Evolutionary conservation across 2,329 filamentous ascomycete species (phyloP), one percentile per base, ranked within the genome.

Genomic region (Pyricularia grisea): DNA sequence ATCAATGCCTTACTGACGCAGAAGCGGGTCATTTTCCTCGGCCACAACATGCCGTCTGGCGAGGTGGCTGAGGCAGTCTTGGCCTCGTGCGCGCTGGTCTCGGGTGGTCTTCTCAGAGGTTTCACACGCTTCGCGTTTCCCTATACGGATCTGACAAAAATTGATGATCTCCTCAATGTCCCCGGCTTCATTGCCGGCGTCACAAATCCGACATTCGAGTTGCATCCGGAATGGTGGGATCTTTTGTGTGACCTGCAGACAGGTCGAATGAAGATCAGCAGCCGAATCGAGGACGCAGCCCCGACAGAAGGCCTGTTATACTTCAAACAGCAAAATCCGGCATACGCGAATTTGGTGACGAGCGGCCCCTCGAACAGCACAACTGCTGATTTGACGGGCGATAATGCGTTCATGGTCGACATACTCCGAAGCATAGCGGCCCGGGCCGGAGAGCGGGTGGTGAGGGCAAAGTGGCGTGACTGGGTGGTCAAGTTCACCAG

Each of bases 181-280:
- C 94, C 95, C 7, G 95, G 95, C 2, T 99, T 99, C 79, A 97
- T 99, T 74, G 95, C 95, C 2, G 95, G 95, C 69, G 95, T 99
- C 60, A 99, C 94, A 1, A 99, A 99, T 76, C 95, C 95, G 6
- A 94, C 93, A 0, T 99, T 99, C 77, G 93, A 94, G 71, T 88
- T 93, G 75, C 94, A 98, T 75, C 92, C 92, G 0, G 94, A 97
- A 77, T 99, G 95, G 95, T 99, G 95, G 95, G 95, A 99, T 79
- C 81, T 99, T 11, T 84, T 99, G 14, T 99, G 95, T 78, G 95
- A 99, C 78, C 83, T 99, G 61, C 91, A 94, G 0, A 94, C 90
- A 1, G 95, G 95, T 11, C 89, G 94, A 63, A 93, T 99, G 83
- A 97, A 95, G 79, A 98, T 99, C 75, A 97, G 92, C 75, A 92